phyloP scores from a whole-genome alignment of 805 yeast genomes.

The Candida chilensis region DNA sequence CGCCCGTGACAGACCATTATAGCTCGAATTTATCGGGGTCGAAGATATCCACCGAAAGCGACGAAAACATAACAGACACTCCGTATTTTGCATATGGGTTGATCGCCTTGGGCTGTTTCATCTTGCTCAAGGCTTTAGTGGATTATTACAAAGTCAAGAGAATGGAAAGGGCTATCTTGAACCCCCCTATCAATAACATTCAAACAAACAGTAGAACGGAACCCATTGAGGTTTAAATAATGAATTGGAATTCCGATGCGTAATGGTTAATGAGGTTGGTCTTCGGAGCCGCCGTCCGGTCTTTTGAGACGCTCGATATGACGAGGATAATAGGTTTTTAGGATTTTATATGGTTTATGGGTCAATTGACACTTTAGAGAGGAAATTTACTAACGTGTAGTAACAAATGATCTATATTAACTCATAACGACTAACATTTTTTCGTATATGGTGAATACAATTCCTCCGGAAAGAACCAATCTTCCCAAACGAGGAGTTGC shows the following conservation, averaged over 20 bases:
- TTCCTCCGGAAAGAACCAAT: conserved; percentile 89
- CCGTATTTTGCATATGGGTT: conserved; percentile 55
- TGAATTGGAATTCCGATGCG: too few species aligned
- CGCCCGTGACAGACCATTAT: too few species aligned
- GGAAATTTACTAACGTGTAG: too few species aligned
- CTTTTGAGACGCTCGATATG: too few species aligned
- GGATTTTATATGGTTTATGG: not conserved
- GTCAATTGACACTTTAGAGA: too few species aligned
- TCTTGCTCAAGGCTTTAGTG: conserved; percentile 56
- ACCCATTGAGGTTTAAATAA: not conserved
- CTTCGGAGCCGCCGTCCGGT: too few species aligned
- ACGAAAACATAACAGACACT: conserved; percentile 17
- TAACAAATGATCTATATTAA: too few species aligned
- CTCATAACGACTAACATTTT: conserved; percentile 62
- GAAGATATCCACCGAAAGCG: not conserved
- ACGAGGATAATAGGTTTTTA: not conserved
- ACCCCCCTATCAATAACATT: conserved; percentile 25
- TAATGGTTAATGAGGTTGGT: too few species aligned
- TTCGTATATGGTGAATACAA: conserved; percentile 93
- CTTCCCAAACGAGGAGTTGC: conserved; percentile 96
- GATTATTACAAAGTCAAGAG: conserved; percentile 72
- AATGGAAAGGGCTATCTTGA: conserved; percentile 57
- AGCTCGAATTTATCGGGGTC: conserved; percentile 1
- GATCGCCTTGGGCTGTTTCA: conserved; percentile 58
- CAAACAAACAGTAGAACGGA: not conserved